Percentiles rank a stretch among this genome's conserved stretches.
Conservation (phyloP, 2,329 filamentous ascomycete species). For the Venturia oleaginea region DNA sequence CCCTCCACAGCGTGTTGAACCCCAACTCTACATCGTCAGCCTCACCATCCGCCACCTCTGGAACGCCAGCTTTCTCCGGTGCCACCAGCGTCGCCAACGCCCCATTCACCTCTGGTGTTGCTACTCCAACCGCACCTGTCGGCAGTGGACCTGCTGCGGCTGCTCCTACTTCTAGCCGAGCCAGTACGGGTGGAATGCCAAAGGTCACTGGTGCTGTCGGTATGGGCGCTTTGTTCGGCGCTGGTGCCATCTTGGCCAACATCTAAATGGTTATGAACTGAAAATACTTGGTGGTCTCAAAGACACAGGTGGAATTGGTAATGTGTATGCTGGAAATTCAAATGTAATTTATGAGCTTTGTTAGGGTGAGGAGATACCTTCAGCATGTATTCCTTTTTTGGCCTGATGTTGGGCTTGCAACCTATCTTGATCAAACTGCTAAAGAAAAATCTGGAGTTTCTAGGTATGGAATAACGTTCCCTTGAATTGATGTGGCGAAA, state of each 20-base stretch:
- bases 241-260: conserved; percentile 24
- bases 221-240: conserved; percentile 35
- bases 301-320: too few species aligned
- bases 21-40: conserved; percentile 36
- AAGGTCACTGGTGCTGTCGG: conserved; percentile 29
- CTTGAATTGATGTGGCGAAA: too few species aligned
- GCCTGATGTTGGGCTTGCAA: too few species aligned
- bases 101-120: conserved; percentile 45
- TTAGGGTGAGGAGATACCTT: too few species aligned
- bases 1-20: conserved; percentile 40
- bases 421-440: too few species aligned
- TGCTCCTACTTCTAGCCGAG: conserved; percentile 17
- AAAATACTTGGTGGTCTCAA: too few species aligned
- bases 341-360: background rate
- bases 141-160: conserved; percentile 21
- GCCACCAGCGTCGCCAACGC: conserved; percentile 35
- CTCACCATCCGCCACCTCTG: conserved; percentile 32
- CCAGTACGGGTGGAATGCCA: conserved; percentile 18
- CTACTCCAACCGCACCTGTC: conserved; percentile 29
- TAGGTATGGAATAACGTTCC: too few species aligned
- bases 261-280: too few species aligned
- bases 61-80: conserved; percentile 42
- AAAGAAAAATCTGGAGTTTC: too few species aligned
- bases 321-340: background rate
- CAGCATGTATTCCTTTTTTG: too few species aligned